Conservation (phyloP, 345 rosid species). For the Arabis hirsuta region DNA sequence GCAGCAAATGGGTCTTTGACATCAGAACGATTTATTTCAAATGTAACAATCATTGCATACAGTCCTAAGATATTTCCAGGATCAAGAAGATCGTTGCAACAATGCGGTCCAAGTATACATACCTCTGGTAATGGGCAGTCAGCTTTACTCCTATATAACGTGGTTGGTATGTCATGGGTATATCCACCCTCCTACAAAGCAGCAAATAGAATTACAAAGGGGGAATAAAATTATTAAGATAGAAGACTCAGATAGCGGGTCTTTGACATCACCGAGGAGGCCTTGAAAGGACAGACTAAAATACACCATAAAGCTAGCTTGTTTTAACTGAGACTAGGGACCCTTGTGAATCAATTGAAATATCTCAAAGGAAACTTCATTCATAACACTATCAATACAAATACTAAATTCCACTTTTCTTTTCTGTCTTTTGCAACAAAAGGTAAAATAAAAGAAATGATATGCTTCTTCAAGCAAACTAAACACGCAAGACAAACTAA, state of each 20-base stretch:
- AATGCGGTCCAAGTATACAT: conserved; percentile 27
- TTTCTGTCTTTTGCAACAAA: background rate
- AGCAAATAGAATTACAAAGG: conserved; percentile 26
- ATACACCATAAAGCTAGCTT: background rate
- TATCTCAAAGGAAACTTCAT: conserved; percentile 8
- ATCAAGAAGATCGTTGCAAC: conserved; percentile 25
- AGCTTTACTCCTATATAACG: conserved; percentile 93
- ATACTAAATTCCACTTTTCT: background rate
- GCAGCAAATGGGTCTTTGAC: conserved; percentile 3
- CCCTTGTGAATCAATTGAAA: background rate
- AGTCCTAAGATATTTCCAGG: conserved; percentile 25
- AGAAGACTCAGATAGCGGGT: background rate
- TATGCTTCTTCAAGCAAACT: background rate
- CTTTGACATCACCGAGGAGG: conserved; percentile 4
- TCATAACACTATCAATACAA: background rate
- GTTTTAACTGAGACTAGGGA: background rate
- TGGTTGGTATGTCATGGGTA: conserved; percentile 93
- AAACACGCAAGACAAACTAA: background rate
- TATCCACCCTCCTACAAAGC: conserved; percentile 79
- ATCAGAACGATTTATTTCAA: background rate
- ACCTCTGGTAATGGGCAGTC: conserved; percentile 97
- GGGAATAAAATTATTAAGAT: background rate
- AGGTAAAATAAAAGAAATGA: background rate
- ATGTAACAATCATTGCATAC: conserved; percentile 3
- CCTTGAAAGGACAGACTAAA: conserved; percentile 5